A percentile compares a stretch with the other conserved stretches of the same genome.
phyloP scores from a whole-genome alignment of 306 rosid genomes.

The Notholithocarpus densiflorus region DNA sequence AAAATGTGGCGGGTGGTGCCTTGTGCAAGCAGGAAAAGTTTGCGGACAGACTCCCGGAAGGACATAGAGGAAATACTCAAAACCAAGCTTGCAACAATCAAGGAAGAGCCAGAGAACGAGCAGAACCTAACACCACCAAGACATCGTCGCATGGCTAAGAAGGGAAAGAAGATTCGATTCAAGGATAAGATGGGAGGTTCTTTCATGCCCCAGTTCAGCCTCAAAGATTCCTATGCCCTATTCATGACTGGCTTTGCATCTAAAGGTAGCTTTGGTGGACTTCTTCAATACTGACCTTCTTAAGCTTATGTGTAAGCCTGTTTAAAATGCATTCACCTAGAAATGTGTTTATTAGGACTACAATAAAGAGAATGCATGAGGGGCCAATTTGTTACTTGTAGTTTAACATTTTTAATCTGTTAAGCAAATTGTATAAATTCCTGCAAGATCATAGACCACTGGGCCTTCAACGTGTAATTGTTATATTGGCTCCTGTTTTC shows the following conservation, averaged over 20 bases:
- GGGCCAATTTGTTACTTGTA: conserved; percentile 12
- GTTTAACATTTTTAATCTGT: too few relatives aligned
- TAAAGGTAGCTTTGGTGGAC: conserved; percentile 48
- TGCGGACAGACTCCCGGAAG: conserved; percentile 47
- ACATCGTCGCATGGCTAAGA: conserved; percentile 36
- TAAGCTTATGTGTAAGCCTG: neutral
- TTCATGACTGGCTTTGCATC: conserved; percentile 52
- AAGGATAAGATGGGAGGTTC: conserved; percentile 31
- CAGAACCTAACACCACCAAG: conserved; percentile 42
- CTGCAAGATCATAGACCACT: conserved; percentile 10
- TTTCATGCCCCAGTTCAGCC: conserved; percentile 47
- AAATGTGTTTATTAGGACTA: conserved; percentile 6
- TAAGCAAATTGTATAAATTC: conserved; percentile 32
- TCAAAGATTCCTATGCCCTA: conserved; percentile 49
- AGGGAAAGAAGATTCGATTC: conserved; percentile 43
- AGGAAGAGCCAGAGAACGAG: conserved; percentile 70
- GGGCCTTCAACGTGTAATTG: conserved; percentile 6
- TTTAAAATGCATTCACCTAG: neutral
- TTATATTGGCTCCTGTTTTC: conserved; percentile 1
- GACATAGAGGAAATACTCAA: conserved; percentile 66
- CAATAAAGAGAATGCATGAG: conserved; percentile 12
- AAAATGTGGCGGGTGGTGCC: conserved; percentile 60
- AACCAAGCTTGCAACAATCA: conserved; percentile 67
- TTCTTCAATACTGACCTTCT: conserved; percentile 41
- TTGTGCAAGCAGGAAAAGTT: conserved; percentile 45